Conservation (phyloP, 1,139 yeast genomes). For the Candida neerlandica region DNA sequence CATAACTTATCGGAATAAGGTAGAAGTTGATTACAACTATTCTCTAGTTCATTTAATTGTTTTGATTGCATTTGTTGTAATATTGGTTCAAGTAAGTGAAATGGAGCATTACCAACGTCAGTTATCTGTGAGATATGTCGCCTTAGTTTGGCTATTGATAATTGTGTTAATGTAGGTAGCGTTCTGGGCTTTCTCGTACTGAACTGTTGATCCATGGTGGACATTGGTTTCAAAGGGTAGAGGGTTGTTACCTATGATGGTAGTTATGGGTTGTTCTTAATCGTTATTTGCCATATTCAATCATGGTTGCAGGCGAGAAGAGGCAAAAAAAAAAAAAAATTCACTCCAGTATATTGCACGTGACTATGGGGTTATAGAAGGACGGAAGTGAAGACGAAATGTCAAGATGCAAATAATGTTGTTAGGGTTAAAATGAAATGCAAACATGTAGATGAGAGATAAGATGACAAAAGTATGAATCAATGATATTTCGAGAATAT, state of each 20-base stretch:
- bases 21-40: slow-evolving; percentile 41
- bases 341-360: too few relatives aligned
- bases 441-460: too few relatives aligned
- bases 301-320: too few relatives aligned
- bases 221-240: neutral
- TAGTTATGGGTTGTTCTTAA: too few relatives aligned
- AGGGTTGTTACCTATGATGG: neutral
- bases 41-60: slow-evolving; percentile 50
- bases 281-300: too few relatives aligned
- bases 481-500: too few relatives aligned
- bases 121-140: slow-evolving; percentile 20
- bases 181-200: slow-evolving; percentile 49
- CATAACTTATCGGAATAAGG: slow-evolving; percentile 58
- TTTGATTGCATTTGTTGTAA: slow-evolving; percentile 46
- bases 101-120: slow-evolving; percentile 54
- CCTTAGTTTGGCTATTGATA: slow-evolving; percentile 12
- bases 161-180: slow-evolving; percentile 16
- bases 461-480: too few relatives aligned
- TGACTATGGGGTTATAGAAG: too few relatives aligned
- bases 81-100: slow-evolving; percentile 46
- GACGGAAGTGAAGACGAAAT: too few relatives aligned
- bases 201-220: slow-evolving; percentile 53
- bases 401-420: too few relatives aligned
- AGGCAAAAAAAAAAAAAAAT: too few relatives aligned
- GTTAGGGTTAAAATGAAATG: too few relatives aligned